Evolutionary conservation across 805 yeast genomes (phyloP), one percentile per base, ranked within the genome.

Genomic region (Jamesozyma hellenica): DNA sequence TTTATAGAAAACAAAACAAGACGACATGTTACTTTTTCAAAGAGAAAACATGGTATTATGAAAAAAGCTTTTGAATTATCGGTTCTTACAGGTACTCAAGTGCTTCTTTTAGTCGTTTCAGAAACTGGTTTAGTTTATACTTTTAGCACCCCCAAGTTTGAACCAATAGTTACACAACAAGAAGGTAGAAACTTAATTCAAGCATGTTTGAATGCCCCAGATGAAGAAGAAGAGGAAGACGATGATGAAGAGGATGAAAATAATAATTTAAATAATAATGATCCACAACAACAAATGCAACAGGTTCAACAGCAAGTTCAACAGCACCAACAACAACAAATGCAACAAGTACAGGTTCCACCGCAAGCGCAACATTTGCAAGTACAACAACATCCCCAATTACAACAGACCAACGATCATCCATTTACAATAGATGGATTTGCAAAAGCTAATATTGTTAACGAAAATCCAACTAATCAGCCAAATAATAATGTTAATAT

Each of bases 41-140:
- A 92, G 68, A 82, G 98, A 66, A 90, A 90, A 66, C 97, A 96
- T 34, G 98, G 98, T 52, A 90, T 92, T 56, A 92, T 92, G 98
- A 92, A 92, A 68, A 92, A 92, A 68, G 98, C 98, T n/a, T 92
- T 90, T 66, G 98, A 92, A 63, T 72, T 92, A 48, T 82, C 95
- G 16, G 97, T 92, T 39, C 73, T 92, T 53, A 92, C 98, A 12
- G 98, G 98, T 42, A 92, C 98, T 26, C 98, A 92, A 65, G 97
- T 92, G 23, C 72, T 92, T 48, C 70, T 92, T 44, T 75, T 92
- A 52, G 98, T 92, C 41, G 98, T 92, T 25, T 82, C 94, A 39
- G 98, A 92, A 64, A 92, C 98, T n/a, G 98, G 98, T 13, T 77
- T 92, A 46, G 98, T 92, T 40, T 92, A 92, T 65, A 92, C 98